Conservation (phyloP, 768 basidiomycete species). For the Chalciporus pseudorubinellus region DNA sequence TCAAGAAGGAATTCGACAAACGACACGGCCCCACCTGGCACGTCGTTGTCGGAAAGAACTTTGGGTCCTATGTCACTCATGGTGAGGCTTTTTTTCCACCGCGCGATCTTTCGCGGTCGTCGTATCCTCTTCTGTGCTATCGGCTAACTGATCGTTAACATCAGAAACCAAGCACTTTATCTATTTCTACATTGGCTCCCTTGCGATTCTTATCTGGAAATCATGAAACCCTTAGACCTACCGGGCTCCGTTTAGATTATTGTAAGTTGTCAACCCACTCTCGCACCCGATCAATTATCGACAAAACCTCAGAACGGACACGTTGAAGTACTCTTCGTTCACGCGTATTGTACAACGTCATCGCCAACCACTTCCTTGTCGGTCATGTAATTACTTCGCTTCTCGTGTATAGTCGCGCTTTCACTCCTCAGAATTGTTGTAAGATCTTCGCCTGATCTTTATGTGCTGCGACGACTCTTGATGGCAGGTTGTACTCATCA, state of each 20-base stretch:
- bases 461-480: too few relatives aligned
- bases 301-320: slow-evolving; percentile 8
- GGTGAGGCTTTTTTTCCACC: slow-evolving; percentile 51
- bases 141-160: slow-evolving; percentile 11
- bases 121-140: background rate
- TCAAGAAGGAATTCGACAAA: slow-evolving; percentile 98
- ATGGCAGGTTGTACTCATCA: too few relatives aligned
- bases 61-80: slow-evolving; percentile 97
- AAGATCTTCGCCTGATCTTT: background rate
- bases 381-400: slow-evolving; percentile 26
- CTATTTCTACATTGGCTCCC: slow-evolving; percentile 93
- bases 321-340: slow-evolving; percentile 17
- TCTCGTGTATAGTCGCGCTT: slow-evolving; percentile 17
- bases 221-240: slow-evolving; percentile 48
- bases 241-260: slow-evolving; percentile 22
- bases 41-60: slow-evolving; percentile 98
- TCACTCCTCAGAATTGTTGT: slow-evolving; percentile 1
- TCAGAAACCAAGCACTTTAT: slow-evolving; percentile 98
- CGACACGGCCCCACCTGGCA: slow-evolving; percentile 95
- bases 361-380: slow-evolving; percentile 16
- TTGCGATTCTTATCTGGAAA: slow-evolving; percentile 95
- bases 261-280: slow-evolving; percentile 13
- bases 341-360: slow-evolving; percentile 24
- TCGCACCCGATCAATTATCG: background rate
- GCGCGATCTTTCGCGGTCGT: background rate